Evolutionary conservation across 768 basidiomycete genomes (phyloP).

Genomic region (Pleurotus cornucopiae): DNA sequence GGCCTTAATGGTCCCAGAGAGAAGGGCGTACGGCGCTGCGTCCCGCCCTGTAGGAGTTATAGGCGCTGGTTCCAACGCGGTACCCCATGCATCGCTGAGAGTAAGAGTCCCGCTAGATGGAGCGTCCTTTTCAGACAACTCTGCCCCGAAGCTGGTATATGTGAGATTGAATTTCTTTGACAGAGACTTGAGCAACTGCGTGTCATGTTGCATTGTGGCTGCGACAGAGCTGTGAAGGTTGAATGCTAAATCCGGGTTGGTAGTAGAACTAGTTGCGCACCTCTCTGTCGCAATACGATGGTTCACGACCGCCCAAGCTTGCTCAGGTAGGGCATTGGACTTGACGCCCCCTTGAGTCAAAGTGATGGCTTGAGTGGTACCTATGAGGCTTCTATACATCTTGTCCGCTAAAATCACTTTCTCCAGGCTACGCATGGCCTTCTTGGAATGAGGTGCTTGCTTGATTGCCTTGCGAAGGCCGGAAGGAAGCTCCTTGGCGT

Average conservation of each 20-base stretch:
- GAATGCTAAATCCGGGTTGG: constrained; percentile 15
- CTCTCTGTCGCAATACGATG: constrained; percentile 65
- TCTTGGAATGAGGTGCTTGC: constrained; percentile 42
- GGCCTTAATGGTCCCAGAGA: constrained; percentile 64
- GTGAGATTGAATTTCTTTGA: constrained; percentile 54
- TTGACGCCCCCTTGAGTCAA: constrained; percentile 67
- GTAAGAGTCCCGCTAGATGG: constrained; percentile 41
- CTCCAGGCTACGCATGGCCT: constrained; percentile 49
- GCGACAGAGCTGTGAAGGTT: constrained; percentile 32
- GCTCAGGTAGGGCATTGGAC: constrained; percentile 77
- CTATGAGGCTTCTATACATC: constrained; percentile 40
- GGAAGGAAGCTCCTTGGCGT: constrained; percentile 51
- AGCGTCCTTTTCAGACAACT: constrained; percentile 27
- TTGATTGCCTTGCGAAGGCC: constrained; percentile 43
- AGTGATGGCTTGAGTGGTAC: constrained; percentile 79
- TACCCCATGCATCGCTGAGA: constrained; percentile 45
- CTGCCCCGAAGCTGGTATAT: constrained; percentile 51
- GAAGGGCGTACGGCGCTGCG: constrained; percentile 42
- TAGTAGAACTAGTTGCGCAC: constrained; percentile 23
- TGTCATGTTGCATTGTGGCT: constrained; percentile 41
- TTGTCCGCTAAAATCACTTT: constrained; percentile 36
- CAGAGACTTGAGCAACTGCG: constrained; percentile 38
- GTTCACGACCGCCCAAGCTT: constrained; percentile 64
- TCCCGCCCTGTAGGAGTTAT: constrained; percentile 46
- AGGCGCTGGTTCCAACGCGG: constrained; percentile 63